These are phyloP conservation scores for Pleurotus pulmonarius DNA, from an alignment of 768 basidiomycete species.

Conservation along the genomic window DNA sequence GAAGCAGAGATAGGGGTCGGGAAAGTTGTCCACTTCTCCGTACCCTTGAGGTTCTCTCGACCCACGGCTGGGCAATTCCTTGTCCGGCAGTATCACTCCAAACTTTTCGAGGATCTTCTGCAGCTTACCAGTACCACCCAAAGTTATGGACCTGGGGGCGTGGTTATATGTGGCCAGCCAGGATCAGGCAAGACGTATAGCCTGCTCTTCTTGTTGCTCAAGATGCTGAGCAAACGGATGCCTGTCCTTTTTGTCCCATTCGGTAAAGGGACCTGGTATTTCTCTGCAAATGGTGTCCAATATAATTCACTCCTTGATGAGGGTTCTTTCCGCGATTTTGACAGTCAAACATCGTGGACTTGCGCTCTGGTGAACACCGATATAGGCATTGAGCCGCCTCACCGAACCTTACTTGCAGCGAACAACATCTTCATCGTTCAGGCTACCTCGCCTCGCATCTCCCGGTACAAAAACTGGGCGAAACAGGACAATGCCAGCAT, in stretches of 20 bases:
- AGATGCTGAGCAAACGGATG: neutral
- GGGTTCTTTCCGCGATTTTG: neutral
- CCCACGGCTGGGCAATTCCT: neutral
- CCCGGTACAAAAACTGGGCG: neutral
- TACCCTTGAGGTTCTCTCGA: no score
- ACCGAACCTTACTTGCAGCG: neutral
- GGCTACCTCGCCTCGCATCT: neutral
- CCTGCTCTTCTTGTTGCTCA: neutral
- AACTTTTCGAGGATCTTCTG: neutral
- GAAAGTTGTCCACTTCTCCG: no score
- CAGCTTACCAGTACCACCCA: neutral
- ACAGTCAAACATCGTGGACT: neutral
- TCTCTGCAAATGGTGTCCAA: neutral
- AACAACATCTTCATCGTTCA: neutral
- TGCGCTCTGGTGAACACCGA: neutral
- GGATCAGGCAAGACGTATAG: neutral
- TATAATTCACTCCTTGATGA: no score
- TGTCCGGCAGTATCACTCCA: neutral
- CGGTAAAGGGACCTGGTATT: neutral
- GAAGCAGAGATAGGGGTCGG: no score
- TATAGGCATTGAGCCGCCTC: neutral
- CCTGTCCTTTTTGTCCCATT: neutral
- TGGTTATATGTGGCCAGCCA: neutral
- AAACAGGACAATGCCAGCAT: neutral
- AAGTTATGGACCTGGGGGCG: neutral